phyloP scores from a whole-genome alignment of 805 yeast genomes.

The Pichia occidentalis region DNA sequence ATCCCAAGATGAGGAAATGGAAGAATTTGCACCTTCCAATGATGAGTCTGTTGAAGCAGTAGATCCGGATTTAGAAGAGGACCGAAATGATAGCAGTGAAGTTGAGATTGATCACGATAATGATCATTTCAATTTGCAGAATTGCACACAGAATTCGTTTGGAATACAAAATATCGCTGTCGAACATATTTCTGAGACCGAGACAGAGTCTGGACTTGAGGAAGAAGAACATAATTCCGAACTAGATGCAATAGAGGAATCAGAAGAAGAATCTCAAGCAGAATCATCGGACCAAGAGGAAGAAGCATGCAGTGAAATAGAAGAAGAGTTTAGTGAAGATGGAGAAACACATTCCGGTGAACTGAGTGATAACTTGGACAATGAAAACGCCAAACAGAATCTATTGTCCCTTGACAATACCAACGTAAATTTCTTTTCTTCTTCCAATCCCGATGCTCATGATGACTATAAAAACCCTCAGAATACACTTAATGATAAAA shows the following conservation, averaged over 20 bases:
- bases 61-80: slow-evolving; percentile 13
- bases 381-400: no score
- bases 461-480: no score
- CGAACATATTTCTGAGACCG: no score
- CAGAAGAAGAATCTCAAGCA: slow-evolving; percentile 2
- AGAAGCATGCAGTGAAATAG: neutral
- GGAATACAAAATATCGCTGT: no score
- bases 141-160: no score
- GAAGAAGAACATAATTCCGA: neutral
- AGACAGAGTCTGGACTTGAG: slow-evolving; percentile 1
- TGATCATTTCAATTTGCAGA: no score
- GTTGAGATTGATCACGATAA: slow-evolving; percentile 1
- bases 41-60: slow-evolving; percentile 7
- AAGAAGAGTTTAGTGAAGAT: neutral
- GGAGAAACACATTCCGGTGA: neutral
- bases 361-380: neutral
- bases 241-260: neutral
- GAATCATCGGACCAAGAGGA: slow-evolving; percentile 4
- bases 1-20: slow-evolving; percentile 9
- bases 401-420: no score
- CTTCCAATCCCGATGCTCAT: neutral
- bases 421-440: no score
- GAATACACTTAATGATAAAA: neutral
- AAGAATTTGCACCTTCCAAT: neutral
- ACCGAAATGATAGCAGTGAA: slow-evolving; percentile 8